Evolutionary conservation across 164 flowering plant genomes (phyloP), one percentile per base, ranked within the genome.

Genomic region (Nymphaea thermarum): DNA sequence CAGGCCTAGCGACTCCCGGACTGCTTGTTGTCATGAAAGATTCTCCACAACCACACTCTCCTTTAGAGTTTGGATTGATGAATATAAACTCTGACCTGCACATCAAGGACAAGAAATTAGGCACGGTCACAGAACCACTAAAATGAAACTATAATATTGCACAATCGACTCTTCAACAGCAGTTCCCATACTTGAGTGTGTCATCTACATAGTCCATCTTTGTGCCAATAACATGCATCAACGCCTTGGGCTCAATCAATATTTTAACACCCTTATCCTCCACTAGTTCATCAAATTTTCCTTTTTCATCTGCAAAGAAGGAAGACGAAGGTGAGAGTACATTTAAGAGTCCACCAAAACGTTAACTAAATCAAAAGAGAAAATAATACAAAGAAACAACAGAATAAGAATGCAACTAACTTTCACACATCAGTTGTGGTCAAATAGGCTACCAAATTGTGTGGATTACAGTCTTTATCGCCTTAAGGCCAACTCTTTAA

Each of bases 211-310:
- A 93, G 79, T 93, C 98, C 97, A 93, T 93, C 77, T 89, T 80
- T 43, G 97, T 91, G 70, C 98, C 98, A 53, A 93, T 84, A 11
- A 93, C 98, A 80, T 93, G 97, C 97, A 93, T 93, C n/a, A 87
- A 80, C 36, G 98, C 97, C 74, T 87, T 93, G 41, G 97, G 90
- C 74, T 93, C 98, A 67, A 93, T 80, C 76, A 93, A 55, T 66
- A 93, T 82, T 86, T 85, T 93, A 53, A 93, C 97, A 64, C 93
- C 97, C 70, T 88, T 84, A 71, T 93, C 96, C 77, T 93, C 96
- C 42, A 93, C 84, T 81, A 89, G 51, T 73, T 88, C 96, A 64
- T 93, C 98, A 75, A 87, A 89, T 76, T 93, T 88, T 53, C 89
- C 95, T 69, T 91, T 93, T 60, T 88, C 98, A 85, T 93, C 97